These are phyloP conservation scores for Durotheca rogersii DNA, from an alignment of 495 filamentous ascomycete genomes.

Conservation along the genomic window DNA sequence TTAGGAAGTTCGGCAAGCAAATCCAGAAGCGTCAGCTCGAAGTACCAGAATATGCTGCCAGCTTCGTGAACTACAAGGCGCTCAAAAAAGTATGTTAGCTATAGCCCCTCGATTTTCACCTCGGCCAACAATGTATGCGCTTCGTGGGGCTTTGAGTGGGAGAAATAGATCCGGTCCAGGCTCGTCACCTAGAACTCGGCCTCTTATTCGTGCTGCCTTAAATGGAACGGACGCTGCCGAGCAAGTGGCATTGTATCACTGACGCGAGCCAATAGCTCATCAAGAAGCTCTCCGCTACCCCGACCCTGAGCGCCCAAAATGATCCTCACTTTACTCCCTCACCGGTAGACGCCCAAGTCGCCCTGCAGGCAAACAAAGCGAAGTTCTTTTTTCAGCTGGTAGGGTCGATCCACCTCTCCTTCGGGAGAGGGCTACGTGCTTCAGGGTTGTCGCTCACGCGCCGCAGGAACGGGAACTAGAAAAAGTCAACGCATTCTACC, in stretches of 20 bases:
- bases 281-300: conserved; percentile 92
- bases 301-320: conserved; percentile 73
- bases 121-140: conserved; percentile 5
- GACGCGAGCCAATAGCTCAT: conserved; percentile 70
- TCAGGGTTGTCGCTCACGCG: conserved; percentile 5
- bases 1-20: conserved; percentile 99
- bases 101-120: conserved; percentile 1
- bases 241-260: conserved; percentile 34
- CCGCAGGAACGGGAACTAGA: conserved; percentile 90
- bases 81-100: conserved; percentile 79
- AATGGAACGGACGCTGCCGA: conserved; percentile 19
- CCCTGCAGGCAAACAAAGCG: conserved; percentile 95
- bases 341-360: conserved; percentile 71
- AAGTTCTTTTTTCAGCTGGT: conserved; percentile 98
- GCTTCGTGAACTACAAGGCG: conserved; percentile 98
- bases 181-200: neutral
- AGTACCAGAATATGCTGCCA: conserved; percentile 97
- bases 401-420: conserved; percentile 33
- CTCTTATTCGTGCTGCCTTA: conserved; percentile 16
- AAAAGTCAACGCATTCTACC: conserved; percentile 96
- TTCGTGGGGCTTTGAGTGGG: conserved; percentile 6
- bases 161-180: neutral
- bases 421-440: neutral
- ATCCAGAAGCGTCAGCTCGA: conserved; percentile 98
- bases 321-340: conserved; percentile 51